Conservation (phyloP, 169 alveolate genomes). For the Plasmodium inui region DNA sequence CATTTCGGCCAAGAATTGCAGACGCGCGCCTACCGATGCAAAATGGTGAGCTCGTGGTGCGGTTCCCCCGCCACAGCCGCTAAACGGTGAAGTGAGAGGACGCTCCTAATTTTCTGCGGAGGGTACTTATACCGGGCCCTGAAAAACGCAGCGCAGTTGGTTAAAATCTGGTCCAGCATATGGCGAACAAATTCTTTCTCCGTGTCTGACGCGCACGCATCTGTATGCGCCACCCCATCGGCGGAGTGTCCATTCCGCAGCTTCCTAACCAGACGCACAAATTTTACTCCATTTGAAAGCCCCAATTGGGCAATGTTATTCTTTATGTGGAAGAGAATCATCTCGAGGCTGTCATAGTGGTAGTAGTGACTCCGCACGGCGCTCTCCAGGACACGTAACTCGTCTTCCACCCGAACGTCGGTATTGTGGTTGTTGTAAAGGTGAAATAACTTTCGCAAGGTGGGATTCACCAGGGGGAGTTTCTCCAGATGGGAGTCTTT, state of each 20-base stretch:
- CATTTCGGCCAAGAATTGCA: background rate
- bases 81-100: background rate
- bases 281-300: conserved; percentile 16
- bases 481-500: background rate
- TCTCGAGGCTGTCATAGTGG: conserved; percentile 40
- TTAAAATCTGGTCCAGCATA: conserved; percentile 52
- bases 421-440: conserved; percentile 27
- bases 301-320: conserved; percentile 28
- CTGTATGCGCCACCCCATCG: background rate
- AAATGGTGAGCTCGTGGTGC: background rate
- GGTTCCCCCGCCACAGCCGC: background rate
- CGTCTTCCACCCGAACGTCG: conserved; percentile 35
- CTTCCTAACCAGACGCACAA: conserved; percentile 8
- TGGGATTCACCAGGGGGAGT: background rate
- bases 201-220: background rate
- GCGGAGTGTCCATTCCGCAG: background rate
- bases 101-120: conserved; percentile 27
- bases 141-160: background rate
- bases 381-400: conserved; percentile 1
- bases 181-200: conserved; percentile 1
- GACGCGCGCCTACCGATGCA: background rate
- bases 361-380: conserved; percentile 24
- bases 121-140: conserved; percentile 18
- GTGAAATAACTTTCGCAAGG: background rate
- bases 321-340: conserved; percentile 59